These are phyloP conservation scores for Penicillium arizonense DNA, from an alignment of 495 filamentous ascomycete genomes.

Conservation along the genomic window DNA sequence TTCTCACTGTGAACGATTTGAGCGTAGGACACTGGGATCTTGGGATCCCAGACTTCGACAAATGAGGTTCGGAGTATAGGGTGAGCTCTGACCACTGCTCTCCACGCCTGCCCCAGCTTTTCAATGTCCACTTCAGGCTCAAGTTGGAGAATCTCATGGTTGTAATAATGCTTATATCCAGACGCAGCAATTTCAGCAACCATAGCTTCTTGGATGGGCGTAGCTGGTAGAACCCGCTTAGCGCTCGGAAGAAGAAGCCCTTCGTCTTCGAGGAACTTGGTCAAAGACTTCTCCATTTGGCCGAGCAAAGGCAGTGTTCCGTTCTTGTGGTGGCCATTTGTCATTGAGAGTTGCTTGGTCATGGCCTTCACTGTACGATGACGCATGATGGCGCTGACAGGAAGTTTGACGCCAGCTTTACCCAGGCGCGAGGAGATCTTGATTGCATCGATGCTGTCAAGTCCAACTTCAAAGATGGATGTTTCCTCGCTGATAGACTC, in stretches of 20 bases:
- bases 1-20: conserved; percentile 55
- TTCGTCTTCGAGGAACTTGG: conserved; percentile 27
- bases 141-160: conserved; percentile 69
- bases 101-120: conserved; percentile 59
- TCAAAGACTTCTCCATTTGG: conserved; percentile 31
- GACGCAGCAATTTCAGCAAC: conserved; percentile 72
- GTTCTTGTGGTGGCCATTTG: conserved; percentile 4
- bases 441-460: conserved; percentile 89
- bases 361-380: conserved; percentile 62
- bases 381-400: conserved; percentile 67
- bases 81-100: conserved; percentile 49
- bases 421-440: conserved; percentile 67
- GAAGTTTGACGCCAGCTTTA: conserved; percentile 52
- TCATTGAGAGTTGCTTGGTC: conserved; percentile 17
- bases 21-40: conserved; percentile 55
- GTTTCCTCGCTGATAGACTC: conserved; percentile 51
- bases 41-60: conserved; percentile 55
- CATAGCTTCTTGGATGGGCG: conserved; percentile 83
- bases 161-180: conserved; percentile 71
- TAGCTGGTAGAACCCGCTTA: conserved; percentile 63
- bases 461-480: conserved; percentile 77
- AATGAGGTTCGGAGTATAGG: conserved; percentile 75
- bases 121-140: conserved; percentile 46
- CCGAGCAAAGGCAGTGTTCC: conserved; percentile 15
- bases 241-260: conserved; percentile 30